Percentiles rank a stretch among this genome's conserved stretches.
Conservation (phyloP, 108 stramenopile species). For the Schizochytrium sp. region DNA sequence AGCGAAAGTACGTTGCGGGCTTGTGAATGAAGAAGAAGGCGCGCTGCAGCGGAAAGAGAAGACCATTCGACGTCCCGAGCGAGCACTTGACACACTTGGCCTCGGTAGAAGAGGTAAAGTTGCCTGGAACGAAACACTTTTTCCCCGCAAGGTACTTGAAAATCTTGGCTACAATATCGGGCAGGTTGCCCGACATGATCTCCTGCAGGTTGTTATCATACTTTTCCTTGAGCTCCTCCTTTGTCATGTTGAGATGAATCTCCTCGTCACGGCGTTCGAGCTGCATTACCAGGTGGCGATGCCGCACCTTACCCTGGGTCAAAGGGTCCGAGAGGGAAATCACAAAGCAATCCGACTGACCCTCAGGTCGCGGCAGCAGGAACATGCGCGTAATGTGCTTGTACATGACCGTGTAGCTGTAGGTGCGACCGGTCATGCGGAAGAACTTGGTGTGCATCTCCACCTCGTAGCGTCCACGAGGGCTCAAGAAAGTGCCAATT, state of each 20-base stretch:
- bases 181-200: slow-evolving; percentile 68
- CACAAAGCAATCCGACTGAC: slow-evolving; percentile 63
- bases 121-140: slow-evolving; percentile 67
- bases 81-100: slow-evolving; percentile 43
- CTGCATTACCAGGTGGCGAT: slow-evolving; percentile 92
- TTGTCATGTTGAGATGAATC: slow-evolving; percentile 73
- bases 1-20: slow-evolving; percentile 88
- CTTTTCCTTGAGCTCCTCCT: slow-evolving; percentile 79
- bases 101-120: slow-evolving; percentile 10
- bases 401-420: slow-evolving; percentile 97
- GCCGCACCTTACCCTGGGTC: slow-evolving; percentile 93
- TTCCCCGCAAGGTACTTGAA: slow-evolving; percentile 93
- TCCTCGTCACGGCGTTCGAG: slow-evolving; percentile 68
- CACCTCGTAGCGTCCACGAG: slow-evolving; percentile 87
- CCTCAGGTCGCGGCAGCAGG: slow-evolving; percentile 85
- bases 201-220: slow-evolving; percentile 46
- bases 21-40: slow-evolving; percentile 99
- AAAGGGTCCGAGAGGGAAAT: slow-evolving; percentile 92
- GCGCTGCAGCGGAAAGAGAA: slow-evolving; percentile 93
- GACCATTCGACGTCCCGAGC: slow-evolving; percentile 69
- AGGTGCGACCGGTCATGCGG: slow-evolving; percentile 73
- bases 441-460: slow-evolving; percentile 86
- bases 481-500: slow-evolving; percentile 88
- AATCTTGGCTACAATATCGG: slow-evolving; percentile 89
- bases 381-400: slow-evolving; percentile 87